Conservation (phyloP, 345 rosid species). For the Citrus inodora region DNA sequence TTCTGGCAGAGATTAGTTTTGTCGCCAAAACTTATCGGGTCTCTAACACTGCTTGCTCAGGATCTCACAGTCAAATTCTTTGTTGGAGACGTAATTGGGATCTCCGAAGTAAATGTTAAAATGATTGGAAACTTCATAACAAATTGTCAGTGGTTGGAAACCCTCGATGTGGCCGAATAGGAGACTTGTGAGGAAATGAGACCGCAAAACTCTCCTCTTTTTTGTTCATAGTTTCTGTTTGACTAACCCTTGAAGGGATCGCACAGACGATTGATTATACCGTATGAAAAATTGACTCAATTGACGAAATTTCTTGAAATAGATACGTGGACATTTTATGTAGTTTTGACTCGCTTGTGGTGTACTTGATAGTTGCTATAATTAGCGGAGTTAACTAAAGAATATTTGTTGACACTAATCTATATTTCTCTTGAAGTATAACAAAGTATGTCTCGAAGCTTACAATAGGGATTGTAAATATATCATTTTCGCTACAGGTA, state of each 20-base stretch:
- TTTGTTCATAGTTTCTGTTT: not conserved
- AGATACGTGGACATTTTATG: not conserved
- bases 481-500: too few species aligned
- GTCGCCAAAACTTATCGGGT: not conserved
- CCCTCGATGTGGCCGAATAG: not conserved
- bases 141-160: not conserved
- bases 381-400: too few species aligned
- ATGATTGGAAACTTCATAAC: not conserved
- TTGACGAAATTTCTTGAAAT: not conserved
- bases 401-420: too few species aligned
- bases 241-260: not conserved
- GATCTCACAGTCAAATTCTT: slow-evolving; percentile 3
- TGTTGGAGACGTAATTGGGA: not conserved
- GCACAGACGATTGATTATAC: too few species aligned
- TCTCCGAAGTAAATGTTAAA: not conserved
- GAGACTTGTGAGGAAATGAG: not conserved
- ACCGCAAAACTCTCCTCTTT: not conserved
- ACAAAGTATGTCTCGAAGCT: too few species aligned
- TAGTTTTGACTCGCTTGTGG: too few species aligned
- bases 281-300: not conserved
- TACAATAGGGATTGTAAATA: too few species aligned
- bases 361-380: too few species aligned
- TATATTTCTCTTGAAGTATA: too few species aligned
- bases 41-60: not conserved
- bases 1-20: not conserved